Evolutionary conservation across 441 rosid species (phyloP), one percentile per base, ranked within the genome.

Genomic region (Syzygium malaccense): DNA sequence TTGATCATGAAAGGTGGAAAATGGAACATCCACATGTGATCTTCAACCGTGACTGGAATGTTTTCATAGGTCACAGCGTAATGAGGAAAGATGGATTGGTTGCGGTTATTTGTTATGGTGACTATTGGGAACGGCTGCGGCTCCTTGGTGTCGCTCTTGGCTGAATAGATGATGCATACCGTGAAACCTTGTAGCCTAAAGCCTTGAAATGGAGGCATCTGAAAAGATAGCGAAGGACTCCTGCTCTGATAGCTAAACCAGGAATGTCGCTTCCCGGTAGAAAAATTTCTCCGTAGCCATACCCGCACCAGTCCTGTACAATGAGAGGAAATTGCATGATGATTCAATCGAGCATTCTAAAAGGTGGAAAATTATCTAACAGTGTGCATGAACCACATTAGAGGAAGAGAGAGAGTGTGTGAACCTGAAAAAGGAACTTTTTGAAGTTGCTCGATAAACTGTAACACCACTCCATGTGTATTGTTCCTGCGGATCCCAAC

Each of bases 381-480:
- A 37, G 80, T 37, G 80, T 71, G 80, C 49, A 37, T 37, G 49
- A 37, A 71, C 80, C 49, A 37, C 80, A 37, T 85, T 48, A 78
- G 41, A 18, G 26, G 25, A 26, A 55, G 86, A 85, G 49, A 75
- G 87, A 66, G 79, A 62, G 37, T 33, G 30, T n/a, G 30, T 55
- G 85, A 64, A 90, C 91, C 91, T 87, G 87, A 51, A 87, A 49
- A 53, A 90, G 87, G 87, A 56, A 75, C 90, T 86, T 37, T 90
- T 71, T 37, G 80, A 71, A 71, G 80, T 71, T 37, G 80, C 28
- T 71, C 37, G 80, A 71, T 11, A 71, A 37, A 71, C n/a, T 71
- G 80, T 37, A 10, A 49, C 80, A 37, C 49, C 49, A 71, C 80
- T 11, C 8, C 80, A 71, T 37, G 17, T 3, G 17, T 37, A 45